Evolutionary conservation across 345 rosid species (phyloP), one percentile per base, ranked within the genome.

Genomic region (Mallotus nudiflorus): DNA sequence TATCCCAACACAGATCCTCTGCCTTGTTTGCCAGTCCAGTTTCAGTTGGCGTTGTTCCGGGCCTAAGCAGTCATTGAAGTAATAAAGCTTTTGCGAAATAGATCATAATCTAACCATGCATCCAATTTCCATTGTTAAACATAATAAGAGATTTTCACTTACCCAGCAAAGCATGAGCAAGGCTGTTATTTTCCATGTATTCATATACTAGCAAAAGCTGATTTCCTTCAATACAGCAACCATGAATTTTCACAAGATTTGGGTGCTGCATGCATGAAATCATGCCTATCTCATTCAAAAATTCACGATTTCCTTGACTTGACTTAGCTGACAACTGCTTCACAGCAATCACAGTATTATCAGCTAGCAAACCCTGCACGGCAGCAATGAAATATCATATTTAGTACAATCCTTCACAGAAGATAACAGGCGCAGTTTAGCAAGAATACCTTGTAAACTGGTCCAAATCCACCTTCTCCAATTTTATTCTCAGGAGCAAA

Each of bases 381-480:
- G 4, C 55, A 64, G 27, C 22, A 11, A 29, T 64, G 68, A n/a
- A 25, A 35, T 33, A 20, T 13, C 13, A 22, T 20, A 22, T 37
- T 71, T 52, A 10, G 6, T 10, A 50, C 12, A 50, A 50, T 50
- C 22, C 24, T 50, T 50, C n/a, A n/a, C 56, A 52, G 29, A 11
- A 55, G 33, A 55, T n/a, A n/a, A n/a, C 14, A 27, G 27, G 5
- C 3, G 28, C 8, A 27, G 3, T 13, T 1, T 11, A 55, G 9
- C 28, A 29, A 12, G 28, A 27, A 27, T 82, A 85, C 92, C 89
- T 84, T 88, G 77, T 73, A 84, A 0, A 88, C 92, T 50, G 92
- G 68, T 75, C 92, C 89, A 31, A 88, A 88, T 70, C 89, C 89
- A 56, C 92, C 92, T 77, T 84, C 92, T 58, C 92, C 92, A 3